These are phyloP conservation scores for Aspergillus viridinutans DNA, from an alignment of 2,329 filamentous ascomycete species.

Conservation along the genomic window DNA sequence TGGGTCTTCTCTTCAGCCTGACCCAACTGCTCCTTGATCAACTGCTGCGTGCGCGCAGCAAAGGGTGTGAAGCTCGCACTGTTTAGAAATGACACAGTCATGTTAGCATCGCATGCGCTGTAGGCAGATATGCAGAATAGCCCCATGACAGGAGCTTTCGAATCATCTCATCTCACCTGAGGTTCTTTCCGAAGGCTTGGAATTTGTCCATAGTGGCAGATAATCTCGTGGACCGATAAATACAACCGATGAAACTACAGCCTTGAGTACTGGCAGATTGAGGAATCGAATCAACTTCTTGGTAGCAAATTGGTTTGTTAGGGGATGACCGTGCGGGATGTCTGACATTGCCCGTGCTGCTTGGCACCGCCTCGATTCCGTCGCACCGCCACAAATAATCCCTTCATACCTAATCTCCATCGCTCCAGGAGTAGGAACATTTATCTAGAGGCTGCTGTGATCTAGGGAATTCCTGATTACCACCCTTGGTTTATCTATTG, in stretches of 20 bases:
- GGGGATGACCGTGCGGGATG: not conserved
- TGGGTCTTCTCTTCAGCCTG: conserved; percentile 97
- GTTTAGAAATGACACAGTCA: conserved; percentile 35
- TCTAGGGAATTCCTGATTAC: not conserved
- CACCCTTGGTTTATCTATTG: not conserved
- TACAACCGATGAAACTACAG: not conserved
- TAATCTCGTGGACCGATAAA: not conserved
- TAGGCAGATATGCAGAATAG: not conserved
- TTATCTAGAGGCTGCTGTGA: too few species aligned
- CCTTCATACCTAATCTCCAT: not conserved
- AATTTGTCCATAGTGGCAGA: conserved; percentile 60
- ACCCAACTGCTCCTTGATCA: conserved; percentile 95
- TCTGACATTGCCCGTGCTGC: conserved; percentile 3
- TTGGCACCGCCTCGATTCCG: conserved; percentile 6
- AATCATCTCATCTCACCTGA: conserved; percentile 52
- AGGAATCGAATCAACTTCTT: too few species aligned
- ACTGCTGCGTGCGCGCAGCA: conserved; percentile 90
- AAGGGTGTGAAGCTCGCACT: conserved; percentile 88
- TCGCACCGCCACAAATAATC: conserved; percentile 2
- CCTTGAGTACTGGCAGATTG: not conserved
- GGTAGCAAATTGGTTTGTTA: not conserved
- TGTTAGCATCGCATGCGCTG: conserved; percentile 28
- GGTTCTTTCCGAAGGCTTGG: conserved; percentile 65
- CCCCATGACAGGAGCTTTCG: conserved; percentile 9
- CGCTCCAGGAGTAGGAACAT: too few species aligned